Conservation (phyloP, 2,329 filamentous ascomycete species). For the Monosporascus sp. region DNA sequence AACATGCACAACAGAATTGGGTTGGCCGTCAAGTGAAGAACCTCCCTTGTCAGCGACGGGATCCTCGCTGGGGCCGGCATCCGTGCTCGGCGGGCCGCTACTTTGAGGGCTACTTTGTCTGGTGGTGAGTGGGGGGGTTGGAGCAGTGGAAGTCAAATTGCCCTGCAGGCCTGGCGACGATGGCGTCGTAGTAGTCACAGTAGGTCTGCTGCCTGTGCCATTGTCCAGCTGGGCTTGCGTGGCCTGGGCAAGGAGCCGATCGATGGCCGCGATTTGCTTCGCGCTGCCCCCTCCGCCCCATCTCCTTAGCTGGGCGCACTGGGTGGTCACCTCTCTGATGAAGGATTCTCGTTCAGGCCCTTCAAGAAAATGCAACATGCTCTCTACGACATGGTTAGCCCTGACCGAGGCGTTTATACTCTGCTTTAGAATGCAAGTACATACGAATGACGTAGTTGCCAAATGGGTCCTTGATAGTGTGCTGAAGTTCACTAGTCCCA, state of each 20-base stretch:
- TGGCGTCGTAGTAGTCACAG: conserved; percentile 19
- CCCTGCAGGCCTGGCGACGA: conserved; percentile 37
- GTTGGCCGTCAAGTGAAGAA: conserved; percentile 4
- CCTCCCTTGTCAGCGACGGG: conserved; percentile 23
- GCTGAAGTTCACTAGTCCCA: conserved; percentile 65
- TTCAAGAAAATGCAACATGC: conserved; percentile 63
- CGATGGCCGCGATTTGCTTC: conserved; percentile 57
- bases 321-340: conserved; percentile 50
- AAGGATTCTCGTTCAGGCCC: conserved; percentile 56
- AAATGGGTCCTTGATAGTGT: conserved; percentile 83
- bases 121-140: conserved; percentile 63
- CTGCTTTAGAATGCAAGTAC: conserved; percentile 31
- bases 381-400: conserved; percentile 55
- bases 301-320: conserved; percentile 59
- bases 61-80: conserved; percentile 47
- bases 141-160: conserved; percentile 48
- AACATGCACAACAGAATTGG: conserved; percentile 11
- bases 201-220: conserved; percentile 4
- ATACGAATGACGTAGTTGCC: conserved; percentile 97
- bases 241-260: conserved; percentile 40
- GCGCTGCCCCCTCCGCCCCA: conserved; percentile 52
- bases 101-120: conserved; percentile 67
- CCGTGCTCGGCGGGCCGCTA: conserved; percentile 60
- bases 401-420: background rate
- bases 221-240: conserved; percentile 8